Evolutionary conservation across 2,329 filamentous ascomycete genomes (phyloP), one percentile per base, ranked within the genome.

Genomic region (Paramyrothecium sp.): DNA sequence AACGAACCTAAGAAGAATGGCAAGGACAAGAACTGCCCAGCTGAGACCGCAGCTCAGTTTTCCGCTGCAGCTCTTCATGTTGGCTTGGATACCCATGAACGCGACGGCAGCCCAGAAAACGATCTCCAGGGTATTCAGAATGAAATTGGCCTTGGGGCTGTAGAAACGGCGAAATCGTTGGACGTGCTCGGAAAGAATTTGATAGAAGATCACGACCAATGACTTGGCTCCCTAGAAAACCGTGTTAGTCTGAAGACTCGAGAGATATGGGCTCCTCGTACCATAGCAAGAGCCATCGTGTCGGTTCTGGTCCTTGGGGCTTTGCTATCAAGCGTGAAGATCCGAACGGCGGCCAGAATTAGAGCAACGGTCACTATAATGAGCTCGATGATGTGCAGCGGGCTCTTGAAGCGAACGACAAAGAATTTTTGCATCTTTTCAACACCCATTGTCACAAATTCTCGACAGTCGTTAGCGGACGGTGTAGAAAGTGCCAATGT

Each of bases 61-160:
- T 0, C 56, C 60, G 11, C 51, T 53, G 47, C 60, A 61, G 4
- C 33, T 44, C 23, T 54, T 52, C 7, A 38, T 34, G 53, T 60
- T 61, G 16, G 55, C 34, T 19, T 52, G 48, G 7, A 61, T 16
- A 3, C 53, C 50, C 41, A 61, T 49, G 23, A 60, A 61, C 5
- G 56, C 54, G 20, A 61, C 58, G 0, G 60, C 56, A 12, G 48
- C 58, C 75, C 77, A 79, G 61, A 78, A 78, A 16, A 78, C 65
- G 16, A 74, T 60, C 59, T 80, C 76, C 17, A 78, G 62, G 50
- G 59, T 65, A 63, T 75, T 76, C 56, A 79, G 65, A 38, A 78
- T 73, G 4, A 67, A 60, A 61, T 76, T 71, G 5, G 75, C 75
- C 63, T 77, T 79, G 7, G 73, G 63, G 61, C 69, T 75, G 26